Base-by-base conservation (phyloP, 345 rosid species). In the Lagerstroemia speciosa region DNA sequence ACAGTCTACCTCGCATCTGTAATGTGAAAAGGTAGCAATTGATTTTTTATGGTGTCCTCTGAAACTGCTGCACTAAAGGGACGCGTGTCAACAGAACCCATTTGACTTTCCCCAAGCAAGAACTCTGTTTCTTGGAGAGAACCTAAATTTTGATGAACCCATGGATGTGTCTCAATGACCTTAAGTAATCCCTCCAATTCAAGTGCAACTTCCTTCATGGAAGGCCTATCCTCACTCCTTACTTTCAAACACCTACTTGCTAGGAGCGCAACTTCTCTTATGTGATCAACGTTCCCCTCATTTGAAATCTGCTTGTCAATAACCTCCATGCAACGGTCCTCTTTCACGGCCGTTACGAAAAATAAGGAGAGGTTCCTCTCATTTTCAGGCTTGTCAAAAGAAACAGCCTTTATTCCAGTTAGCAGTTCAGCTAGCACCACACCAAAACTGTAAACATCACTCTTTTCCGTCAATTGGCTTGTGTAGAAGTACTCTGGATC, bases 361-460 rank as follows among this genome's bases (percentile, higher is more conserved):
- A 76, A 37, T 69, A 72, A 41, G 6, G 75, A 74, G 8, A 82
- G 77, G 32, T 71, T 77, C 20, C 64, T 75, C 6, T 78, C 73
- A 43, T 74, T 78, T 48, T 80, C 80, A 17, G 71, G 72, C 15
- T 74, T 69, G 26, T 68, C 67, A 3, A 61, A 71, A 0, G 78
- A 74, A 1, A 82, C 5, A 0, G 81, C 77, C 58, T 48, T 78
- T 46, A 74, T 55, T 48, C 82, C 86, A 0, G 83, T 84, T 67
- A 82, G 61, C 20, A 84, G 78, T 75, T 84, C 86, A 20, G 73
- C 71, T 26, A 82, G 33, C 16, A 77, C 87, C 52, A 84, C 83
- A 0, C 86, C 81, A 32, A 82, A 84, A 58, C 84, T 82, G 10
- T 81, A 82, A 5, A 84, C 87, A 78, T 84, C 84, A 0, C 87